Evolutionary conservation across 352 stramenopile species (phyloP).

Genomic region (Phytophthora megakarya): DNA sequence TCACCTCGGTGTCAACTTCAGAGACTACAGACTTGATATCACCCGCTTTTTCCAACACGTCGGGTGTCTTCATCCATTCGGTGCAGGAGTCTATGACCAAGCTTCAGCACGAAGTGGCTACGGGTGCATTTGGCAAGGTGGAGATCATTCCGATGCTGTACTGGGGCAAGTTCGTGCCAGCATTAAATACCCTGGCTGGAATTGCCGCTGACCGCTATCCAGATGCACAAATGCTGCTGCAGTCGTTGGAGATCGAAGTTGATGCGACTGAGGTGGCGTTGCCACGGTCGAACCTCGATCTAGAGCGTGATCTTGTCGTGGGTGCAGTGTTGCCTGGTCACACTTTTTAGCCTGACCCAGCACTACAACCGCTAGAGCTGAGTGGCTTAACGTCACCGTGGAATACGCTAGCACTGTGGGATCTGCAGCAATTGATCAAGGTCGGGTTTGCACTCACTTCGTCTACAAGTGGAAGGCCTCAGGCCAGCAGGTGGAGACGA

Average conservation of each 20-base stretch:
- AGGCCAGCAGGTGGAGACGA: slow-evolving; percentile 79
- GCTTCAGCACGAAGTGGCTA: slow-evolving; percentile 32
- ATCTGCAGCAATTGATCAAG: slow-evolving; percentile 87
- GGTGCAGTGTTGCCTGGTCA: slow-evolving; percentile 88
- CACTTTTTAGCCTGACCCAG: slow-evolving; percentile 40
- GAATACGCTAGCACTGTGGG: slow-evolving; percentile 96
- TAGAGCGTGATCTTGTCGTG: slow-evolving; percentile 81
- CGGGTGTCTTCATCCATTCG: slow-evolving; percentile 38
- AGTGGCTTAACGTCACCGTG: slow-evolving; percentile 91
- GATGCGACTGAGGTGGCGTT: slow-evolving; percentile 49
- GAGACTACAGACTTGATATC: slow-evolving; percentile 11
- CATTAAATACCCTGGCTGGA: slow-evolving; percentile 90
- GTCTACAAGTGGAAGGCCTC: slow-evolving; percentile 32
- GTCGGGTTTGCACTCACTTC: slow-evolving; percentile 89
- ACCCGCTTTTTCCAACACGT: slow-evolving; percentile 13
- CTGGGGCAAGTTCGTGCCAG: slow-evolving; percentile 94
- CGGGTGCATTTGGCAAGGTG: slow-evolving; percentile 25
- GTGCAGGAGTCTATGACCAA: slow-evolving; percentile 40
- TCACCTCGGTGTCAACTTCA: slow-evolving; percentile 5
- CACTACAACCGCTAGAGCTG: slow-evolving; percentile 53
- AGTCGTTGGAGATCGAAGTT: slow-evolving; percentile 90
- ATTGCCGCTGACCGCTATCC: slow-evolving; percentile 62
- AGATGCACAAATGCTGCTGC: slow-evolving; percentile 55
- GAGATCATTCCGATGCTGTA: slow-evolving; percentile 88
- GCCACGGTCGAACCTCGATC: slow-evolving; percentile 67